A percentile compares a stretch with the other conserved stretches of the same genome.
Conservation (phyloP, 495 filamentous ascomycete species). For the Hypomontagnella monticulosa region DNA sequence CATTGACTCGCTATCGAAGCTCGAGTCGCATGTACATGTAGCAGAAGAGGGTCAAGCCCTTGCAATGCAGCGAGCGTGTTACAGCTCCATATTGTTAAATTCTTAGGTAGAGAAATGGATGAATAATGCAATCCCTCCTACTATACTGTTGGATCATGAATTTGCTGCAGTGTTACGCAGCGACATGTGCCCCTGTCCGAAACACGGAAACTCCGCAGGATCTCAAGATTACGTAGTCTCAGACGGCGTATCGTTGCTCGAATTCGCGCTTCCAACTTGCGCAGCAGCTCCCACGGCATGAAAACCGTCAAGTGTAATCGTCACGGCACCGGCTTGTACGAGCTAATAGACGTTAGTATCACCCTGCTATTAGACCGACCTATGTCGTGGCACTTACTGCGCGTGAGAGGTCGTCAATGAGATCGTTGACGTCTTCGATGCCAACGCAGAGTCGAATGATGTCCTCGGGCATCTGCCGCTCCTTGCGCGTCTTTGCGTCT, state of each 20-base stretch:
- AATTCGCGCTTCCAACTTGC: constrained; percentile 23
- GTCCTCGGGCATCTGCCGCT: constrained; percentile 94
- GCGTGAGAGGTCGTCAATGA: constrained; percentile 90
- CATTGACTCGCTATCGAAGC: constrained; percentile 14
- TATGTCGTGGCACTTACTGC: constrained; percentile 73
- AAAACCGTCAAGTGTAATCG: constrained; percentile 80
- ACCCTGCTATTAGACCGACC: constrained; percentile 20
- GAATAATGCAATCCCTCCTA: constrained; percentile 27
- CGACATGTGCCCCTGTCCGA: constrained; percentile 27
- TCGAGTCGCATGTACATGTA: constrained; percentile 34
- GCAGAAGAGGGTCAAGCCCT: constrained; percentile 5
- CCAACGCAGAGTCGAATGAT: constrained; percentile 95
- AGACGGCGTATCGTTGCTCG: constrained; percentile 39
- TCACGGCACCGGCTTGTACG: constrained; percentile 92
- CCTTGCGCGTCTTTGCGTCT: constrained; percentile 88
- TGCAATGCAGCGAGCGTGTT: constrained; percentile 26
- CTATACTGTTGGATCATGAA: constrained; percentile 20
- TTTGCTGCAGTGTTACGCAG: constrained; percentile 36
- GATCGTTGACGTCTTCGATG: constrained; percentile 91
- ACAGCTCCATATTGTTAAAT: constrained; percentile 27
- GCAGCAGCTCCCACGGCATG: constrained; percentile 58
- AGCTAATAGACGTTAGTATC: constrained; percentile 63
- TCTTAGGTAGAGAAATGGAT: constrained; percentile 21
- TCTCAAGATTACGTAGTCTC: constrained; percentile 40
- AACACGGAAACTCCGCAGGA: constrained; percentile 39